Base-by-base conservation (phyloP, 768 basidiomycete species). In the Boletus subcaerulescens region DNA sequence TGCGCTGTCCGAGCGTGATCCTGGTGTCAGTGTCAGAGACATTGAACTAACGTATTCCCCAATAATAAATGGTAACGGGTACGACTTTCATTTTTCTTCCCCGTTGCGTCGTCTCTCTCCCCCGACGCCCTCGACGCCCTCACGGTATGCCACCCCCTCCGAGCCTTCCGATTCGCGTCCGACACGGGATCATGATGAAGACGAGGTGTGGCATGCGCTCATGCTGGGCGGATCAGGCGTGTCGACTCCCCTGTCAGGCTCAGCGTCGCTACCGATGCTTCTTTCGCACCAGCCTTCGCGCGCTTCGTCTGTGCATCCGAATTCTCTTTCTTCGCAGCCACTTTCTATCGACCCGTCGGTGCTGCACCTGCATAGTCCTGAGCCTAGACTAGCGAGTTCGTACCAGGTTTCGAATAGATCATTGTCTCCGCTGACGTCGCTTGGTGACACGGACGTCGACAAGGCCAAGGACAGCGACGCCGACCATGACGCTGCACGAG, bases 201-300 rank as follows among this genome's bases (percentile, higher is more conserved):
- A 59, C 10, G 68, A 64, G 20, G 60, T 66, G 7, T 55, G 50
- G 60, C 51, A n/a, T 36, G 39, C 59, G 17, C 66, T 69, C n/a
- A 22, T 65, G 43, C 32, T 43, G 5, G 45, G n/a, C 5, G 22
- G n/a, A 5, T 63, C 67, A 14, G 48, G 50, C 13, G 36, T 48
- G n/a, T 59, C 58, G 22, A 60, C 63, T 17, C 59, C 60, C 0
- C 8, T 20, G 9, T 43, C 36, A 12, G 48, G 22, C 17, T 22
- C 50, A 7, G 5, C 29, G 0, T 20, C 56, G 18, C n/a, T 41
- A 14, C 45, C 24, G 17, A 45, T 22, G 33, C 26, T 49, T 13
- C 20, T 48, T 10, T 60, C 55, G 36, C 41, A 35, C 29, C 18
- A 22, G n/a, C 32, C 48, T 10, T 52, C 59, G 14, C 49, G 49